Conservation (phyloP, 176 grass and related monocot genomes). For the Bolboschoenus planiculmis region DNA sequence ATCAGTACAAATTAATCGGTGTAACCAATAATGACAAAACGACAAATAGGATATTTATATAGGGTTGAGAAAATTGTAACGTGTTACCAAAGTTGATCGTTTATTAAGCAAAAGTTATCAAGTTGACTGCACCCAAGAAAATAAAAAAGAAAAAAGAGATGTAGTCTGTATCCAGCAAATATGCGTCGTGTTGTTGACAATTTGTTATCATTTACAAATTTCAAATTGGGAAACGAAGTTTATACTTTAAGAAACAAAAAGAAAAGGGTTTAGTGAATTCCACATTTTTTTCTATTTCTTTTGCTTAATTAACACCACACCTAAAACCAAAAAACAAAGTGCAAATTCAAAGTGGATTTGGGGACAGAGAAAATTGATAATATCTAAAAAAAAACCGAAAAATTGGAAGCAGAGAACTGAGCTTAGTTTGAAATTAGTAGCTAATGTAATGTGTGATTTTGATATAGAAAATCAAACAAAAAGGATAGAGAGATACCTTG, state of each 20-base stretch:
- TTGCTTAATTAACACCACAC: neutral
- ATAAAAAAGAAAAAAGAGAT: neutral
- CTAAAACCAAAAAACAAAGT: neutral
- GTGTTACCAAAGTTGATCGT: neutral
- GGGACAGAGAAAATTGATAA: neutral
- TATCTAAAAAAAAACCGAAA: neutral
- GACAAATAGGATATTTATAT: neutral
- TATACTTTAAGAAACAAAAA: neutral
- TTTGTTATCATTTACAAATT: neutral
- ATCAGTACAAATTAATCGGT: neutral
- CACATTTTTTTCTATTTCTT: neutral
- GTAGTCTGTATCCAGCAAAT: neutral
- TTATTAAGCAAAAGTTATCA: conserved; percentile 3
- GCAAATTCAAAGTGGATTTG: neutral
- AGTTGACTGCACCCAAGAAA: neutral
- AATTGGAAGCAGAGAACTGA: neutral
- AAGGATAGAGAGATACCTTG: conserved; percentile 37
- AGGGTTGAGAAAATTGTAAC: neutral
- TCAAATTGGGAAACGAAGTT: neutral
- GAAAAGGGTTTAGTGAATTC: neutral
- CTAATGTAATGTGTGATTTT: neutral
- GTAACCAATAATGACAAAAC: neutral
- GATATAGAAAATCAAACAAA: neutral
- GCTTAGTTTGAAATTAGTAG: neutral
- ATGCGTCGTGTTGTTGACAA: neutral